phyloP scores from a whole-genome alignment of 495 filamentous ascomycete genomes.

The Penicillium cinerascens region DNA sequence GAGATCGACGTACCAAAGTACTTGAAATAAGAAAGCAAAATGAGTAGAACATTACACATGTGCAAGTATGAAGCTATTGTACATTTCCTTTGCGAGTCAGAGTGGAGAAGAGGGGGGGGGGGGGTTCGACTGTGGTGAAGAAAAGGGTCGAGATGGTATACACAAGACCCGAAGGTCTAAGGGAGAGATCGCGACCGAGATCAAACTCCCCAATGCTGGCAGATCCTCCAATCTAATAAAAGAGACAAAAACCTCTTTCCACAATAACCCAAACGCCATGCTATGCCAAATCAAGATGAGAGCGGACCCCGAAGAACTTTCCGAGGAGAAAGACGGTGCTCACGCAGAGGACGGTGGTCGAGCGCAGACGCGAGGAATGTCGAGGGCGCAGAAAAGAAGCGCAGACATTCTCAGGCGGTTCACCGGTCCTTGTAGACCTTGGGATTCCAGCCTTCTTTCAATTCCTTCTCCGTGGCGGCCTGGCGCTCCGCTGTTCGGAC shows the following conservation, averaged over 20 bases:
- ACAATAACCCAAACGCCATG: constrained; percentile 47
- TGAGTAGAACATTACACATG: constrained; percentile 15
- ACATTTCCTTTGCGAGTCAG: constrained; percentile 25
- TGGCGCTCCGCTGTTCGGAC: constrained; percentile 46
- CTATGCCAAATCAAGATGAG: constrained; percentile 43
- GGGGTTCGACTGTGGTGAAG: constrained; percentile 9
- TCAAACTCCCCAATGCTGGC: not conserved
- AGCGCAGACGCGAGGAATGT: constrained; percentile 7
- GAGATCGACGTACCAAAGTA: not conserved
- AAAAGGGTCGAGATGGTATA: constrained; percentile 24
- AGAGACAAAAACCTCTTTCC: constrained; percentile 19
- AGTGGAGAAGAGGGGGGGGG: constrained; percentile 27
- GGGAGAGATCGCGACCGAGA: constrained; percentile 7
- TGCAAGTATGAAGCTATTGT: constrained; percentile 31
- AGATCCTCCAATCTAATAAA: not conserved
- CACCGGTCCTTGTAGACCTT: constrained; percentile 90
- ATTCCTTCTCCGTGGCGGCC: constrained; percentile 58
- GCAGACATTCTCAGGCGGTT: constrained; percentile 4
- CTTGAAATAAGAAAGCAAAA: not conserved
- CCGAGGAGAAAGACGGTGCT: not conserved
- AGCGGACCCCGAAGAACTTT: constrained; percentile 8
- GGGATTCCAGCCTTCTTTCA: constrained; percentile 84
- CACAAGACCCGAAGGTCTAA: constrained; percentile 17
- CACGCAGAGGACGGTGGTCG: constrained; percentile 1
- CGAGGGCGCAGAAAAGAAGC: not conserved